Evolutionary conservation across 2,329 filamentous ascomycete genomes (phyloP), one percentile per base, ranked within the genome.

Genomic region (Colletotrichum destructivum): DNA sequence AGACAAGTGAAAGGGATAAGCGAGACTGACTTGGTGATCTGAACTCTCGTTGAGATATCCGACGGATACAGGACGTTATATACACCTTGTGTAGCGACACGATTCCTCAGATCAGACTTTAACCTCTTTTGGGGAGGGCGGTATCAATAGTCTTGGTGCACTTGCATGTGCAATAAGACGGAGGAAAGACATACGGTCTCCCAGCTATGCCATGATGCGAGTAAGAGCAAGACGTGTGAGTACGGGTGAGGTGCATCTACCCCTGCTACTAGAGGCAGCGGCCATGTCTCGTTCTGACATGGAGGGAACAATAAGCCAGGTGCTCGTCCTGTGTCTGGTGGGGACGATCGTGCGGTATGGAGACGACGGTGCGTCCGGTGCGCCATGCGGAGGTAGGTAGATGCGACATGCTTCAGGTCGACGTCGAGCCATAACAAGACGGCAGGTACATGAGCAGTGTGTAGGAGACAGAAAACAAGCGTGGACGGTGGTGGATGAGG

Each of bases 241-340:
- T 38, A 63, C 59, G 63, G 35, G 46, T 68, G 59, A 71, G 65
- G 21, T 69, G 47, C 65, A 69, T 64, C 11, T 54, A 69, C 52
- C 69, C 68, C 52, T 69, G 40, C 26, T 38, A 35, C 54, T 55
- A 21, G 40, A 52, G 69, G 26, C 59, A 54, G 65, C 54, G 46
- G 38, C 38, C 31, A 59, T 54, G 59, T 15, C 59, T 52, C 44
- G n/a, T 63, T 69, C 65, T 71, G 54, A 63, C 69, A 71, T 71
- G 69, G 69, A 71, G 59, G 69, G 69, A 55, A 69, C 65, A 69
- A 71, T 31, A 63, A 52, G 57, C 54, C 54, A 64, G 47, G 65
- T 46, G 26, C 26, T 26, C 26, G 26, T 26, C 44, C 52, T 46
- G 15, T 52, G n/a, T 31, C 42, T 15, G 38, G 44, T 56, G 57